Percentiles rank a stretch among this genome's conserved stretches.
phyloP scores from a whole-genome alignment of 2,329 filamentous ascomycete species.

The Fusarium sp. region DNA sequence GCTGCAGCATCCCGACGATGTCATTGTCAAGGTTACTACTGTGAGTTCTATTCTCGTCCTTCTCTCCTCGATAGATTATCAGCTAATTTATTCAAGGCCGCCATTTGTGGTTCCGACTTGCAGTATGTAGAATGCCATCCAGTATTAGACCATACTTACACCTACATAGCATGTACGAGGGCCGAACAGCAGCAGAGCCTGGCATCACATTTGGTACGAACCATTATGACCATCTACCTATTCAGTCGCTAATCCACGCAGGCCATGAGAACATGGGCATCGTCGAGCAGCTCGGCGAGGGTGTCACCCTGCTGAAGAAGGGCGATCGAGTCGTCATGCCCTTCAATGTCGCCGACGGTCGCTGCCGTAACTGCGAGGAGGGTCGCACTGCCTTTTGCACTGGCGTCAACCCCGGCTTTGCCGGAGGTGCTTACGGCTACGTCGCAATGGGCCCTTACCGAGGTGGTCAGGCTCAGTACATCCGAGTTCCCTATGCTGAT shows the following conservation, averaged over 20 bases:
- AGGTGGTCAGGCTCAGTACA: conserved; percentile 70
- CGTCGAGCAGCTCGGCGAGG: conserved; percentile 65
- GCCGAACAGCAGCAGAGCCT: conserved; percentile 69
- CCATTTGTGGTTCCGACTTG: conserved; percentile 66
- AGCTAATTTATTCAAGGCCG: conserved; percentile 46
- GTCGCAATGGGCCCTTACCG: conserved; percentile 53
- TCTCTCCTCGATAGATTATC: neutral
- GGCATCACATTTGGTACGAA: conserved; percentile 68
- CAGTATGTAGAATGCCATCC: conserved; percentile 48
- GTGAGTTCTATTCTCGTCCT: conserved; percentile 50
- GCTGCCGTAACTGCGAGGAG: conserved; percentile 73
- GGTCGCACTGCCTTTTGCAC: conserved; percentile 75
- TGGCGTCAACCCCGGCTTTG: conserved; percentile 57
- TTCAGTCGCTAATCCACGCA: conserved; percentile 1
- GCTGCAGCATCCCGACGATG: conserved; percentile 73
- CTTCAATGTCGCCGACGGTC: conserved; percentile 73
- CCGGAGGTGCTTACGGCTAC: conserved; percentile 58
- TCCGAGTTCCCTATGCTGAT: conserved; percentile 74
- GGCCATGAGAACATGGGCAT: conserved; percentile 72
- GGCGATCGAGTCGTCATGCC: conserved; percentile 74
- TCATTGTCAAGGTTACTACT: conserved; percentile 74
- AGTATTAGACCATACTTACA: conserved; percentile 5
- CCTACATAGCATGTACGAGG: conserved; percentile 70
- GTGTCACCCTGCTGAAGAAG: conserved; percentile 70
- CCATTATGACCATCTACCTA: neutral